Evolutionary conservation across 1,284 basidiomycete genomes (phyloP), one percentile per base, ranked within the genome.

Genomic region (Cryptococcus sp.): DNA sequence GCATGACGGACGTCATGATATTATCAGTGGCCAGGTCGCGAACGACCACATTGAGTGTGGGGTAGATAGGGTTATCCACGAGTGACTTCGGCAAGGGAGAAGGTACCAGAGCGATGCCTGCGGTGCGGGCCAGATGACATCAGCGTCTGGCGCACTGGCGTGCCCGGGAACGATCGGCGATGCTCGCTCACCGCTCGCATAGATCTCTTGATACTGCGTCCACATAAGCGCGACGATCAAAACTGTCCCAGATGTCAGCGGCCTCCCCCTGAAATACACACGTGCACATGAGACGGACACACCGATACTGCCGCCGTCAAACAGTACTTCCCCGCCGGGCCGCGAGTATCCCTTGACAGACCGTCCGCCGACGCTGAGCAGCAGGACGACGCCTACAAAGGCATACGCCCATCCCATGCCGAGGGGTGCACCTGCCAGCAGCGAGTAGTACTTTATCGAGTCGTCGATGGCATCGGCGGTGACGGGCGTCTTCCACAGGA

Each of bases 1-100:
- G 64, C 74, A 76, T 76, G 50, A 76, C 72, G 2, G 72, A 66
- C 4, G 72, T 72, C 57, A 73, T 76, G 58, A 75, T 66, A 53
- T 76, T 76, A 57, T 72, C 69, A 52, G 68, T 72, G 24, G 74
- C 74, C 7, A 75, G 68, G 54, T 74, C 72, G 28, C 70, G 63
- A 7, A 73, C 72, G 1, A 68, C 67, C 3, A 59, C 63, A 6
- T 64, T 61, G n/a, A 75, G 59, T 4, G 57, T 59, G 0, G 71
- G 69, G 56, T 68, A 74, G 15, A 61, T n/a, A 12, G 65, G 64
- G 50, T 70, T 65, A n/a, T 67, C 60, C 3, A 46, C 47, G n/a
- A 70, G 40, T n/a, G n/a, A n/a, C 20, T 67, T 46, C 46, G 3
- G 71, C 68, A 21, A 73, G 47, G 70, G 68, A 15, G 56, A 54